Conservation (phyloP, 768 basidiomycete genomes). For the Mrakia blollopis region DNA sequence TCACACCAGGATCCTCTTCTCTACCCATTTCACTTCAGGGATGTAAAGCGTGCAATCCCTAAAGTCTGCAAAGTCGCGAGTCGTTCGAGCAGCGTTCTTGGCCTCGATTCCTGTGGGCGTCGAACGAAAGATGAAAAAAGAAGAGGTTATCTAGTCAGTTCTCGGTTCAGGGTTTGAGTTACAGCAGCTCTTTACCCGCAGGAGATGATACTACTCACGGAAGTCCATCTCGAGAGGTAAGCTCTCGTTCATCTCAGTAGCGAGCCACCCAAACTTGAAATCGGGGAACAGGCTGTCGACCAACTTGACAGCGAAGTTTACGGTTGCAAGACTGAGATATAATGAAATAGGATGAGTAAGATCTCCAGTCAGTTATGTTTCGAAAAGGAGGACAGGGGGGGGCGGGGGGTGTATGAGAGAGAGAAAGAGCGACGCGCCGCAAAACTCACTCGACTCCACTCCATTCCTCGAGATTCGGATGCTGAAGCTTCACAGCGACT, state of each 20-base stretch:
- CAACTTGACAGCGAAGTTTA: slow-evolving; percentile 59
- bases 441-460: slow-evolving; percentile 84
- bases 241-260: slow-evolving; percentile 89
- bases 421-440: slow-evolving; percentile 58
- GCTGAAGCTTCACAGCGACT: slow-evolving; percentile 78
- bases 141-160: neutral
- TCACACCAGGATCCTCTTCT: slow-evolving; percentile 69
- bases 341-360: too few species aligned
- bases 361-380: too few species aligned
- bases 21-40: slow-evolving; percentile 67
- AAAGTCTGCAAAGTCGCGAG: slow-evolving; percentile 63
- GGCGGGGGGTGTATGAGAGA: neutral
- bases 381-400: slow-evolving; percentile 17
- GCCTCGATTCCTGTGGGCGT: slow-evolving; percentile 62
- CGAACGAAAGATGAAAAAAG: neutral
- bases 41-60: slow-evolving; percentile 76
- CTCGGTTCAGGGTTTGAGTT: neutral
- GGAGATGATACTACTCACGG: slow-evolving; percentile 33
- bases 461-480: slow-evolving; percentile 88
- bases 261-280: slow-evolving; percentile 90
- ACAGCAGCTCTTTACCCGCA: neutral
- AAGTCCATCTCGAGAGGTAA: slow-evolving; percentile 91
- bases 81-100: slow-evolving; percentile 67
- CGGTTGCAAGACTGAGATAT: slow-evolving; percentile 38
- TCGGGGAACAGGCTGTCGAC: slow-evolving; percentile 91